A percentile compares a stretch with the other conserved stretches of the same genome.
phyloP scores from a whole-genome alignment of 306 rosid genomes.

The Macrotyloma uniflorum region DNA sequence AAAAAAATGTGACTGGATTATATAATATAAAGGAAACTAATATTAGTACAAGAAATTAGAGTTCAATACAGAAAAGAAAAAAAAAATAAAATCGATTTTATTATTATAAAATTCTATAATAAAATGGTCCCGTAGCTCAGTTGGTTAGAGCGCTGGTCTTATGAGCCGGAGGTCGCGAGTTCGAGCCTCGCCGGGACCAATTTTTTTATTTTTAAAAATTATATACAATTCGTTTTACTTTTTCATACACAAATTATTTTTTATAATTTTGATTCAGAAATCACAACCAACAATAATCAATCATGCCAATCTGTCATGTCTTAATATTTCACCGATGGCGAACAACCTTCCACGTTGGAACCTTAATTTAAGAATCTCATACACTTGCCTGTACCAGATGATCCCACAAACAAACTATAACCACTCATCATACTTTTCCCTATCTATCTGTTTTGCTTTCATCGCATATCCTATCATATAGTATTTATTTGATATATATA shows the following conservation, averaged over 20 bases:
- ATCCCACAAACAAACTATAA: not conserved
- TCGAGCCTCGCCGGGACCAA: conserved; percentile 71
- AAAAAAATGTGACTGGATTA: not conserved
- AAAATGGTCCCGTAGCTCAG: conserved; percentile 65
- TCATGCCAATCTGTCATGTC: too few relatives aligned
- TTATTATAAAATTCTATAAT: not conserved
- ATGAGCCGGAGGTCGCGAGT: conserved; percentile 78
- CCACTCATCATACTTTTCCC: too few relatives aligned
- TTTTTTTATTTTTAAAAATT: too few relatives aligned
- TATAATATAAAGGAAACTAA: too few relatives aligned
- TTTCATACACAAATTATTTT: too few relatives aligned
- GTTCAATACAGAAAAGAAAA: too few relatives aligned
- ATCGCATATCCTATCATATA: too few relatives aligned
- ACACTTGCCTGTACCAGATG: conserved; percentile 26
- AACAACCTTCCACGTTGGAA: conserved; percentile 33
- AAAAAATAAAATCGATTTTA: too few relatives aligned
- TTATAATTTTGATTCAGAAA: too few relatives aligned
- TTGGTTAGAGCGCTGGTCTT: conserved; percentile 74
- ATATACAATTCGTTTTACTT: too few relatives aligned
- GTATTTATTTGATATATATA: not conserved
- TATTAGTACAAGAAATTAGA: too few relatives aligned
- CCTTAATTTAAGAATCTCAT: not conserved
- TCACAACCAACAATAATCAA: too few relatives aligned
- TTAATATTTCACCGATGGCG: not conserved
- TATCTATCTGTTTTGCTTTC: not conserved